Conservation (phyloP, 805 yeast genomes). For the Blastobotrys terrestris region DNA sequence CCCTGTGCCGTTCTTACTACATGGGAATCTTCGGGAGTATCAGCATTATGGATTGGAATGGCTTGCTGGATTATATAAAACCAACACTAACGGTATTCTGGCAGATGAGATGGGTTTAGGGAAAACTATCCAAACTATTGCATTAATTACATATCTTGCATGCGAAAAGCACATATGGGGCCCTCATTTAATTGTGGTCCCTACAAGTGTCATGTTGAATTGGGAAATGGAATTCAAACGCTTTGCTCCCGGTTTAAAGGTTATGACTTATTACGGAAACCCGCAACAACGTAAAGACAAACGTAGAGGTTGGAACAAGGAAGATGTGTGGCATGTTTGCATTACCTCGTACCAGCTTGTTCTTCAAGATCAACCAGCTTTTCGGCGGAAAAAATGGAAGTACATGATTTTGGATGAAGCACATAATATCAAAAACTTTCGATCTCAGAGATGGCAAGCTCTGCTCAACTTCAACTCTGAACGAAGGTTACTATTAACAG, state of each 20-base stretch:
- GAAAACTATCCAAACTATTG: conserved; percentile 92
- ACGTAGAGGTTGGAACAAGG: conserved; percentile 96
- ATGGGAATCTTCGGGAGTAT: conserved; percentile 81
- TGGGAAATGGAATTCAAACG: conserved; percentile 99
- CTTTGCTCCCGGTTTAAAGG: conserved; percentile 97
- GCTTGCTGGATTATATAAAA: conserved; percentile 90
- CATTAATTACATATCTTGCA: conserved; percentile 79
- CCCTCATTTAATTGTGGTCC: conserved; percentile 93
- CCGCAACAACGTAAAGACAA: conserved; percentile 96
- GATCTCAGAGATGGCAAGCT: conserved; percentile 97
- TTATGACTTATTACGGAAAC: conserved; percentile 90
- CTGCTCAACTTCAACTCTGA: conserved; percentile 88
- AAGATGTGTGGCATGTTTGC: conserved; percentile 92
- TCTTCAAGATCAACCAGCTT: conserved; percentile 94
- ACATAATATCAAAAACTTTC: conserved; percentile 91
- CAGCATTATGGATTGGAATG: conserved; percentile 96
- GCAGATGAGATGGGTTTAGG: conserved; percentile 99
- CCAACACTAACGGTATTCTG: conserved; percentile 88
- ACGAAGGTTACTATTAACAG: conserved; percentile 80
- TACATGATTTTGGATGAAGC: conserved; percentile 96
- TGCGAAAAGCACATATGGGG: conserved; percentile 96
- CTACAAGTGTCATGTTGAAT: conserved; percentile 93
- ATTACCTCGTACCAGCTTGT: conserved; percentile 95
- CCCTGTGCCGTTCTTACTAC: conserved; percentile 52
- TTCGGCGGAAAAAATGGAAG: conserved; percentile 88